Evolutionary conservation across 2,329 filamentous ascomycete genomes (phyloP), one percentile per base, ranked within the genome.

Genomic region (Fusarium setosum): DNA sequence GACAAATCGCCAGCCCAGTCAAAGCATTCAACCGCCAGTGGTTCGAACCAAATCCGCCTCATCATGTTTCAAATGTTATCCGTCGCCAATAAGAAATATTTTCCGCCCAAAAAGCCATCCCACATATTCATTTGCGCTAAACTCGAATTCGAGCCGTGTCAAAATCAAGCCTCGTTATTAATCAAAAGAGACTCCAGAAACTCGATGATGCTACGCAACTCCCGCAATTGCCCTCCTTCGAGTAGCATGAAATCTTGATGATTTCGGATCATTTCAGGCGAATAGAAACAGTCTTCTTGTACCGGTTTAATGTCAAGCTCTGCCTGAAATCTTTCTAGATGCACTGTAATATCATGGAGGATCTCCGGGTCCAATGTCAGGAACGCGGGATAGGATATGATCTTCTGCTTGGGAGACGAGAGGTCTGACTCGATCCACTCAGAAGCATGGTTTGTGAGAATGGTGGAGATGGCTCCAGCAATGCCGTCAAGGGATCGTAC

Each of bases 401-500:
- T 21, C 3, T 7, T 44, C 2, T 48, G 20, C 1, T 42, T 31
- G 1, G n/a, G 4, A 10, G 20, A 11, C 5, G 1, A 12, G 0
- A 54, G 41, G 5, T 63, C 61, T 4, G 63, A 65, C 2, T 73
- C 71, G 6, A 72, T 63, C 71, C 71, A 73, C 5, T 73, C 71
- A 0, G 67, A 63, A 0, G 59, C 63, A n/a, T 73, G 60, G 18
- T 73, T 73, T 2, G 67, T 72, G 5, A 73, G 48, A 1, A 57
- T 66, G 1, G 32, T 70, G 1, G 70, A 58, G 4, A 71, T 65
- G 10, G 47, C 55, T 12, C 59, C 61, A 3, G 38, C 20, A 12
- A 72, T 40, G 13, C n/a, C 5, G 1, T 52, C 49, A 0, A 69
- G 13, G 2, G 59, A 47, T 2, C 34, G 23, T 3, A 69, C 37